Evolutionary conservation across 2,329 filamentous ascomycete species (phyloP).

Genomic region (Apiospora koreana): DNA sequence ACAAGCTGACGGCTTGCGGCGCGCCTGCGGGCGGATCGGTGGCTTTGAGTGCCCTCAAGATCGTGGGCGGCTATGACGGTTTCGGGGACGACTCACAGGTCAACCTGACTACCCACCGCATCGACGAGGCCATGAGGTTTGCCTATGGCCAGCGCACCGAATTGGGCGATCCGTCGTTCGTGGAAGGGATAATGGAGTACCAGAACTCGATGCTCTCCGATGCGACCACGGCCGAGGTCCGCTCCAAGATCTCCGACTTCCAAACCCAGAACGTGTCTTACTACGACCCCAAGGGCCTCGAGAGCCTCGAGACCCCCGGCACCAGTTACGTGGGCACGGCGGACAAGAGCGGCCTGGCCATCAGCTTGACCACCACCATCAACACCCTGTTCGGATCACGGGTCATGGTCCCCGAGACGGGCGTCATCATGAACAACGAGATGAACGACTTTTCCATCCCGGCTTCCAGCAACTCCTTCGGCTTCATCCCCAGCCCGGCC

Average conservation of each 20-base stretch:
- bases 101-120: constrained; percentile 69
- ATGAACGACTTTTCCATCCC: constrained; percentile 79
- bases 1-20: constrained; percentile 65
- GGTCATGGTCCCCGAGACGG: constrained; percentile 78
- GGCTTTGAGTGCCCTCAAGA: constrained; percentile 72
- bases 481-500: constrained; percentile 70
- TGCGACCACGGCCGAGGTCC: constrained; percentile 53
- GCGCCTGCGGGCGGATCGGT: constrained; percentile 77
- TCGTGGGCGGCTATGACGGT: constrained; percentile 67
- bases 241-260: constrained; percentile 45
- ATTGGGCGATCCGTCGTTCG: constrained; percentile 76
- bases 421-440: constrained; percentile 69
- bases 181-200: constrained; percentile 58
- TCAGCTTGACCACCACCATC: constrained; percentile 79
- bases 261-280: constrained; percentile 39
- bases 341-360: constrained; percentile 69
- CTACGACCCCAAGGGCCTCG: constrained; percentile 48
- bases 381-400: constrained; percentile 79
- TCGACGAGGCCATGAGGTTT: constrained; percentile 85
- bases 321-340: constrained; percentile 69
- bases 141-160: constrained; percentile 73
- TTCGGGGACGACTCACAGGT: constrained; percentile 57
- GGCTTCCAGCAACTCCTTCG: constrained; percentile 69
- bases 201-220: constrained; percentile 68
- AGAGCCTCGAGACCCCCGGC: constrained; percentile 61